Conservation (phyloP, 1,284 basidiomycete species). For the Bondarzewia mesenterica region DNA sequence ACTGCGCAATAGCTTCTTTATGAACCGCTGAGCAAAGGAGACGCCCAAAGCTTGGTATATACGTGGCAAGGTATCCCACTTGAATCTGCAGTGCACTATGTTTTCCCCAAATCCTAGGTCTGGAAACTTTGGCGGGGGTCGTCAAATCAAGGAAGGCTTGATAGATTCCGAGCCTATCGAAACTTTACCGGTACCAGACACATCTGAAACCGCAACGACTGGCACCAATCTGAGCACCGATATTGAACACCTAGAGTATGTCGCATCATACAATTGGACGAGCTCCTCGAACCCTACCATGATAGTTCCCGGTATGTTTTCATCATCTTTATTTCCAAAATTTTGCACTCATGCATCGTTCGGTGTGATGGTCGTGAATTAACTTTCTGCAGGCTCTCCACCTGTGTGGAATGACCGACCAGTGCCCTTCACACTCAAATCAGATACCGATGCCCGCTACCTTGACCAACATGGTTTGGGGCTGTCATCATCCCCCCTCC, state of each 20-base stretch:
- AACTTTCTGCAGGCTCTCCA: slow-evolving; percentile 34
- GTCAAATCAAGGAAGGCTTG: slow-evolving; percentile 27
- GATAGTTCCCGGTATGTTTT: slow-evolving; percentile 39
- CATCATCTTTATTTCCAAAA: neutral
- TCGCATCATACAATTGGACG: slow-evolving; percentile 44
- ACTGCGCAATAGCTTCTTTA: too few species aligned
- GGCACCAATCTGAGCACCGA: slow-evolving; percentile 12
- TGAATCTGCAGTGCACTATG: too few species aligned
- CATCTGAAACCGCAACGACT: slow-evolving; percentile 1
- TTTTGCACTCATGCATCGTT: neutral
- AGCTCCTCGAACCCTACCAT: slow-evolving; percentile 32
- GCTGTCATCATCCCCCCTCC: slow-evolving; percentile 30
- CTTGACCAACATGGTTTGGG: slow-evolving; percentile 44
- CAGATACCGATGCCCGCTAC: slow-evolving; percentile 36
- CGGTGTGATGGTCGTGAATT: neutral
- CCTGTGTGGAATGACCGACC: slow-evolving; percentile 37
- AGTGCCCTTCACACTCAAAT: slow-evolving; percentile 36
- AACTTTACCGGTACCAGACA: slow-evolving; percentile 18
- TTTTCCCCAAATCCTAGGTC: too few species aligned
- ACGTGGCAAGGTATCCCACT: too few species aligned
- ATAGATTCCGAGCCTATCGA: slow-evolving; percentile 14
- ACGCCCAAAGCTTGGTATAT: too few species aligned
- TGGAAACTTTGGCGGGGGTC: too few species aligned
- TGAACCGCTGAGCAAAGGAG: too few species aligned
- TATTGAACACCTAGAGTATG: slow-evolving; percentile 29